Conservation (phyloP, 106 monocot genomes). For the Dendrobium officinale region DNA sequence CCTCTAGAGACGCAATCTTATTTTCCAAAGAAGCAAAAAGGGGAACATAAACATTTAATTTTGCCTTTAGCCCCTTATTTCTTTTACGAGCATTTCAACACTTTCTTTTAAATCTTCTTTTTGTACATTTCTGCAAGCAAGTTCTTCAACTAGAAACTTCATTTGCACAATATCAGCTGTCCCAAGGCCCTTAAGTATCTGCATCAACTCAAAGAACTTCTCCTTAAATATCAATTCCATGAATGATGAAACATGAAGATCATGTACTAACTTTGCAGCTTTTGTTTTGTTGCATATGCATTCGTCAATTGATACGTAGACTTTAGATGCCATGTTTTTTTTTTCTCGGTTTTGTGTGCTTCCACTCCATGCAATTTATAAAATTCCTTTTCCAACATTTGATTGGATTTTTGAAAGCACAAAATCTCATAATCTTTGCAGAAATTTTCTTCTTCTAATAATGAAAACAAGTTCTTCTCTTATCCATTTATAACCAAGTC, state of each 20-base stretch:
- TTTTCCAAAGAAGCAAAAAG: slow-evolving; percentile 31
- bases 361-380: slow-evolving; percentile 13
- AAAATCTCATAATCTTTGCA: slow-evolving; percentile 22
- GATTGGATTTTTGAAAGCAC: background rate
- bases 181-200: too few relatives aligned
- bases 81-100: too few relatives aligned
- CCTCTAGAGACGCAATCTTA: slow-evolving; percentile 32
- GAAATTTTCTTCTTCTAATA: slow-evolving; percentile 13
- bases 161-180: too few relatives aligned
- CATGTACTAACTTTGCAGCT: slow-evolving; percentile 24
- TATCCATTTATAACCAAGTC: background rate
- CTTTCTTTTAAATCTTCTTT: too few relatives aligned
- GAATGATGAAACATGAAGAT: slow-evolving; percentile 33
- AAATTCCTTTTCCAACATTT: slow-evolving; percentile 1
- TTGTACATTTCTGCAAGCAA: too few relatives aligned
- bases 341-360: slow-evolving; percentile 22
- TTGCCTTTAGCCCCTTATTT: too few relatives aligned
- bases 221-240: background rate
- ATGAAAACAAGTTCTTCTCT: slow-evolving; percentile 12
- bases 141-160: too few relatives aligned
- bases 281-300: slow-evolving; percentile 24
- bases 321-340: slow-evolving; percentile 5
- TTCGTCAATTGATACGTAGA: slow-evolving; percentile 16
- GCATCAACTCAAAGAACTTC: too few relatives aligned
- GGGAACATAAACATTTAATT: slow-evolving; percentile 2